phyloP scores from a whole-genome alignment of 2,329 filamentous ascomycete genomes.

The Graphilbum ipis-grandicollis region DNA sequence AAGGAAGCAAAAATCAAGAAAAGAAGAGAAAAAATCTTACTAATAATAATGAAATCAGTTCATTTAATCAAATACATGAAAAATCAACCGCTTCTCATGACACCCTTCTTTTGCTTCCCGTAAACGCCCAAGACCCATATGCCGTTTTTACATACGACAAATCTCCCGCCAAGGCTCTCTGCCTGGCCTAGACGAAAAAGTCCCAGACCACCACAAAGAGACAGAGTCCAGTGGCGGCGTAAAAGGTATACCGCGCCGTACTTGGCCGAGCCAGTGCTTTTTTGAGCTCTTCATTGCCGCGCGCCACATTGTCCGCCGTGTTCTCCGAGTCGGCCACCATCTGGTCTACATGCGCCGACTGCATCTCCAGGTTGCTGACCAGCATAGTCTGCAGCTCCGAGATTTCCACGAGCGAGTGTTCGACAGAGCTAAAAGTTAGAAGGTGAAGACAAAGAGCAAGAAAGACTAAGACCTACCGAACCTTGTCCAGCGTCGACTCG shows the following conservation, averaged over 20 bases:
- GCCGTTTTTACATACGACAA: too few relatives aligned
- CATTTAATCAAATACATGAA: too few relatives aligned
- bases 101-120: too few relatives aligned
- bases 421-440: conserved; percentile 46
- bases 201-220: conserved; percentile 64
- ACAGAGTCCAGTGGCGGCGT: conserved; percentile 60
- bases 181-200: conserved; percentile 38
- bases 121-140: too few relatives aligned
- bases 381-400: conserved; percentile 81
- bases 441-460: not conserved
- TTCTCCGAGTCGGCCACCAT: conserved; percentile 67
- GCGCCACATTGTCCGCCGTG: conserved; percentile 73
- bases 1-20: too few relatives aligned
- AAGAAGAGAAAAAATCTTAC: too few relatives aligned
- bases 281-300: conserved; percentile 83
- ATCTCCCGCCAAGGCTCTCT: too few relatives aligned
- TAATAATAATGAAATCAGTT: too few relatives aligned
- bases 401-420: conserved; percentile 84
- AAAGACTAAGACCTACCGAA: conserved; percentile 45
- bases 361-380: conserved; percentile 66
- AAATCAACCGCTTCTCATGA: too few relatives aligned
- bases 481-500: conserved; percentile 84
- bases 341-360: conserved; percentile 79
- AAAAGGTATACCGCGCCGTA: conserved; percentile 62
- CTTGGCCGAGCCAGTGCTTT: conserved; percentile 57